Evolutionary conservation across 768 basidiomycete genomes (phyloP).

Genomic region (Tephrocybe sp.): DNA sequence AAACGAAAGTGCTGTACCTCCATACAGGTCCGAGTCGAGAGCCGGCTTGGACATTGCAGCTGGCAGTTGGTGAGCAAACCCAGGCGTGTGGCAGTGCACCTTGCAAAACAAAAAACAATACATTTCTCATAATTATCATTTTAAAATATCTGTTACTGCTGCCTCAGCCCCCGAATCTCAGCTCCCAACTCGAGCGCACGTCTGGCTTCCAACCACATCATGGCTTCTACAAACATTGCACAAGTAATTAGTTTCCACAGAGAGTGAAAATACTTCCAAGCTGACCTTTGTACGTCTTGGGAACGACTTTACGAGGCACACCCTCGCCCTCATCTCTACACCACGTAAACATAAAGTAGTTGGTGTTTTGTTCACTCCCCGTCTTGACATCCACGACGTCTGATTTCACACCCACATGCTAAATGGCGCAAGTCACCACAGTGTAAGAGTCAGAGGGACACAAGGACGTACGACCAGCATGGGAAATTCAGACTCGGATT

Average conservation of each 20-base stretch:
- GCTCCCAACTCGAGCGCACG: constrained; percentile 68
- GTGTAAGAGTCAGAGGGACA: background rate
- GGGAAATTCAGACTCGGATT: constrained; percentile 39
- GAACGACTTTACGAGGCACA: constrained; percentile 50
- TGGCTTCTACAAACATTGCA: constrained; percentile 55
- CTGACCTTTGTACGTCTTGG: constrained; percentile 68
- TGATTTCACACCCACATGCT: constrained; percentile 74
- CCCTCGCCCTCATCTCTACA: constrained; percentile 40
- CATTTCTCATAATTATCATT: too few species aligned
- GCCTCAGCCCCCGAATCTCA: constrained; percentile 45
- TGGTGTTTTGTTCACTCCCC: constrained; percentile 63
- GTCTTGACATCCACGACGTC: constrained; percentile 69
- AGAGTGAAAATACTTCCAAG: background rate
- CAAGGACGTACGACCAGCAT: constrained; percentile 52
- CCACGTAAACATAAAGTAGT: constrained; percentile 79
- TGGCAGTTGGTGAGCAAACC: background rate
- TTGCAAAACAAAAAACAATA: too few species aligned
- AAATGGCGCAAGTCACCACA: constrained; percentile 4
- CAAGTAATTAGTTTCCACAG: constrained; percentile 1
- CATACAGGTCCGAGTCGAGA: constrained; percentile 35
- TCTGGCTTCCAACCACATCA: constrained; percentile 81
- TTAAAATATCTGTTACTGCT: constrained; percentile 7
- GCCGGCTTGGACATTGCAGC: constrained; percentile 18
- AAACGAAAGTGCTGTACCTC: constrained; percentile 21
- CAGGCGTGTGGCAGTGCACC: constrained; percentile 14